Base-by-base conservation (phyloP, 768 basidiomycete species). In the Psilocybe cyanescens region DNA sequence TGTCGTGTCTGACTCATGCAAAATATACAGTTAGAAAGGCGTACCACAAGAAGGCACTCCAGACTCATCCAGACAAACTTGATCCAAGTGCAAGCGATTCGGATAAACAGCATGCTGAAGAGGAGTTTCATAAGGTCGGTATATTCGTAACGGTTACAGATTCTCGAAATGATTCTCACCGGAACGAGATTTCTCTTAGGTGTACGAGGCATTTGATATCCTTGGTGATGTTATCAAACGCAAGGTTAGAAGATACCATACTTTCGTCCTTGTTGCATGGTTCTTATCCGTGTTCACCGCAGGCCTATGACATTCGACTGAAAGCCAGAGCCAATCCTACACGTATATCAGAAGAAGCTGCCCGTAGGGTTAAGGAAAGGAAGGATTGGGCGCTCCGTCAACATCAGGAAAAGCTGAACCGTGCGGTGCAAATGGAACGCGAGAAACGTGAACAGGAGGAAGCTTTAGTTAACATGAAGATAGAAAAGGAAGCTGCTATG, bases 41-140 rank as follows among this genome's bases (percentile, higher is more conserved):
- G 1, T 91, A 90, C 71, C 86, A 83, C 67, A 83, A 82, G 62
- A 86, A 83, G 66, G 88, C 84, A 8, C 76, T 91, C 29, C 86
- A 88, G 70, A 90, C 90, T 1, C 89, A 91, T 69, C 89, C 89
- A 8, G 89, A 91, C 66, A 90, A 89, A 66, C 82, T 90, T 50
- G 83, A 83, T 9, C 85, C 81, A 39, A 73, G 73, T 31, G 83
- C 84, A 7, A 81, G 75, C 46, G 79, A 81, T 47, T 73, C 78
- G 59, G 83, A 84, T 61, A 86, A 82, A 68, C 78, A 80, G 58
- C 76, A 69, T 17, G 85, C 88, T 7, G 83, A 84, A 67, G 79
- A 79, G 41, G 81, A 79, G 62, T 91, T 91, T 65, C 86, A 83
- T 68, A 79, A 81, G 79, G 89, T 89, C 71, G 66, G 77, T 54